Percentiles rank a stretch among this genome's conserved stretches.
These are phyloP conservation scores for Parastagonospora avenae DNA, from an alignment of 2,329 filamentous ascomycete species.

Conservation along the genomic window DNA sequence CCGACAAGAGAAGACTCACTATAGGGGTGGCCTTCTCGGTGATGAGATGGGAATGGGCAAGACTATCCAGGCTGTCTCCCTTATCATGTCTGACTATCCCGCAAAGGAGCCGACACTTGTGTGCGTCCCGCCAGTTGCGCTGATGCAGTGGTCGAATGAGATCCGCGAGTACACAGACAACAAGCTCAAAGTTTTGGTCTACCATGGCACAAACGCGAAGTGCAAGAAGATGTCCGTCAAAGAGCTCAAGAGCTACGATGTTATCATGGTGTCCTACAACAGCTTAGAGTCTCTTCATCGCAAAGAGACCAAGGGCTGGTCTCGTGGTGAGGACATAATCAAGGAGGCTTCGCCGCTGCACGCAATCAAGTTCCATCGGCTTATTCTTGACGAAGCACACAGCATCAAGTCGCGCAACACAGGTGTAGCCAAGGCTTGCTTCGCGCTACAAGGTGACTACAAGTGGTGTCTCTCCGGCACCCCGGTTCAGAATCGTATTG, in stretches of 20 bases:
- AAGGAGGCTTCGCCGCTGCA: slow-evolving; percentile 82
- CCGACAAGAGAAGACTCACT: slow-evolving; percentile 82
- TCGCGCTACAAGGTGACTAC: slow-evolving; percentile 83
- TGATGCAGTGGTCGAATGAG: slow-evolving; percentile 85
- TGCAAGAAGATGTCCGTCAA: slow-evolving; percentile 76
- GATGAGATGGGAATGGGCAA: slow-evolving; percentile 99
- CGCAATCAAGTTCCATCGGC: slow-evolving; percentile 81
- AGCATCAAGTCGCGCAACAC: slow-evolving; percentile 91
- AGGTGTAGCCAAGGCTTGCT: slow-evolving; percentile 92
- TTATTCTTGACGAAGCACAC: slow-evolving; percentile 94
- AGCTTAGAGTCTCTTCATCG: slow-evolving; percentile 88
- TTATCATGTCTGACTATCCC: slow-evolving; percentile 97
- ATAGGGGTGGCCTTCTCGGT: slow-evolving; percentile 87
- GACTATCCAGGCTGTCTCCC: slow-evolving; percentile 95
- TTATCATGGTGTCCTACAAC: slow-evolving; percentile 97
- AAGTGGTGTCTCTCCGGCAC: slow-evolving; percentile 97
- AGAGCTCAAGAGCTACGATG: slow-evolving; percentile 81
- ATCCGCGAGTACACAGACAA: slow-evolving; percentile 76
- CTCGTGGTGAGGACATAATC: slow-evolving; percentile 76
- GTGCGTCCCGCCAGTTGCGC: slow-evolving; percentile 86
- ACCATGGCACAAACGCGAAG: slow-evolving; percentile 84
- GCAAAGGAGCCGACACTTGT: slow-evolving; percentile 82
- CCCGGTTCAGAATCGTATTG: slow-evolving; percentile 94
- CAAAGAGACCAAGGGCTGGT: slow-evolving; percentile 90
- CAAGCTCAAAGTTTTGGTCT: slow-evolving; percentile 86